phyloP scores from a whole-genome alignment of 768 basidiomycete genomes.

The Rhizopogon salebrosus region DNA sequence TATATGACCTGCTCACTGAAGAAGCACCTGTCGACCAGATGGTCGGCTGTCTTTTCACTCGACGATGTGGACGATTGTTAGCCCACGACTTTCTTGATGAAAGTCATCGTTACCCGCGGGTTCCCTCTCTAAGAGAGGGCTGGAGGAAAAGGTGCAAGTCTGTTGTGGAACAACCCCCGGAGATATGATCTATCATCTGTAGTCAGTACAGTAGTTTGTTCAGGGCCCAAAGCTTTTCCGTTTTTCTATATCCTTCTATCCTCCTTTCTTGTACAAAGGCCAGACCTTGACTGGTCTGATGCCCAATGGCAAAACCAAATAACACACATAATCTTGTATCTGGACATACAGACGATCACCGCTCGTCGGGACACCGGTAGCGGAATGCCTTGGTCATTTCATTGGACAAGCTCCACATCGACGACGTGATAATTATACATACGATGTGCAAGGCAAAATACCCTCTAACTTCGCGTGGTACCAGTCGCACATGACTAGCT shows the following conservation, averaged over 20 bases:
- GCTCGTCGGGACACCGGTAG: not conserved
- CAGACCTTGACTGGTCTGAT: not conserved
- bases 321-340: not conserved
- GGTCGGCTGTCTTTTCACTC: conserved; percentile 11
- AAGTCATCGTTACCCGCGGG: conserved; percentile 20
- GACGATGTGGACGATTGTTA: conserved; percentile 4
- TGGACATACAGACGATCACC: not conserved
- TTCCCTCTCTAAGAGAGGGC: conserved; percentile 28
- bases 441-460: not conserved
- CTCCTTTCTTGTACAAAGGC: conserved; percentile 8
- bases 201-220: conserved; percentile 16
- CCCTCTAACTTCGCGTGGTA: not conserved
- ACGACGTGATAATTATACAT: not conserved
- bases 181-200: conserved; percentile 23
- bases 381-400: not conserved
- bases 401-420: not conserved
- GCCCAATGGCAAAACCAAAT: not conserved
- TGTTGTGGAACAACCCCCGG: conserved; percentile 22
- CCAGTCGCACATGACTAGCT: not conserved
- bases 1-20: conserved; percentile 15
- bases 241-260: conserved; percentile 21
- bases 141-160: conserved; percentile 22
- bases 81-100: conserved; percentile 18
- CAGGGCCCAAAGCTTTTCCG: conserved; percentile 11
- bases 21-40: conserved; percentile 6